These are phyloP conservation scores for Botrytis hyacinthi DNA, from an alignment of 2,329 filamentous ascomycete genomes.

Conservation along the genomic window DNA sequence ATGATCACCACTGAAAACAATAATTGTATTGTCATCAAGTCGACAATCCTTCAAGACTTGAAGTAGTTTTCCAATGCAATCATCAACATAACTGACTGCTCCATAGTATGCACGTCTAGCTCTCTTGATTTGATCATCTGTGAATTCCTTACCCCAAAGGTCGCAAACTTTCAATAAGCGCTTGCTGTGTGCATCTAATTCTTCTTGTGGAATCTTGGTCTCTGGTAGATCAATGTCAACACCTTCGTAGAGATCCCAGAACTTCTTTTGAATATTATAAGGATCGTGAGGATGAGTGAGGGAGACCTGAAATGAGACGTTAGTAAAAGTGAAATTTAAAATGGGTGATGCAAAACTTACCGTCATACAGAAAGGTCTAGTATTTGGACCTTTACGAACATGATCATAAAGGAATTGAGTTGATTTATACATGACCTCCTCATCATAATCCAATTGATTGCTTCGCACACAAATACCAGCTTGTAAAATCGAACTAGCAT, in stretches of 20 bases:
- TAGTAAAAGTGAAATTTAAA: background rate
- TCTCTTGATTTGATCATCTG: conserved; percentile 79
- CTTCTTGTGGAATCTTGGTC: conserved; percentile 72
- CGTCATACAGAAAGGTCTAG: conserved; percentile 81
- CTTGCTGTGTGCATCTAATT: conserved; percentile 84
- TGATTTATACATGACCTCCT: conserved; percentile 82
- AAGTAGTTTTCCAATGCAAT: conserved; percentile 82
- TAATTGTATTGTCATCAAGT: conserved; percentile 79
- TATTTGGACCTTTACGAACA: conserved; percentile 71
- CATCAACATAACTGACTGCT: conserved; percentile 89
- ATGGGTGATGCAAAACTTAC: conserved; percentile 30
- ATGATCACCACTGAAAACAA: conserved; percentile 91
- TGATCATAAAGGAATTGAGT: conserved; percentile 89
- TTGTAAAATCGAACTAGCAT: conserved; percentile 88
- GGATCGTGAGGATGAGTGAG: conserved; percentile 94
- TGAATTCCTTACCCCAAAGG: conserved; percentile 79
- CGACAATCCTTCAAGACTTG: conserved; percentile 74
- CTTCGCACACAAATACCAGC: conserved; percentile 85
- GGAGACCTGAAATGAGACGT: conserved; percentile 50
- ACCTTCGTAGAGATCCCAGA: conserved; percentile 87
- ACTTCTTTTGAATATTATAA: conserved; percentile 90
- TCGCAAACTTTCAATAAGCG: conserved; percentile 84
- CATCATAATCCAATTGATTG: conserved; percentile 94
- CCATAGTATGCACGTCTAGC: conserved; percentile 90
- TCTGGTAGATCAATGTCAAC: conserved; percentile 84